Conservation (phyloP, 768 basidiomycete genomes). For the Filobasidium floriforme region DNA sequence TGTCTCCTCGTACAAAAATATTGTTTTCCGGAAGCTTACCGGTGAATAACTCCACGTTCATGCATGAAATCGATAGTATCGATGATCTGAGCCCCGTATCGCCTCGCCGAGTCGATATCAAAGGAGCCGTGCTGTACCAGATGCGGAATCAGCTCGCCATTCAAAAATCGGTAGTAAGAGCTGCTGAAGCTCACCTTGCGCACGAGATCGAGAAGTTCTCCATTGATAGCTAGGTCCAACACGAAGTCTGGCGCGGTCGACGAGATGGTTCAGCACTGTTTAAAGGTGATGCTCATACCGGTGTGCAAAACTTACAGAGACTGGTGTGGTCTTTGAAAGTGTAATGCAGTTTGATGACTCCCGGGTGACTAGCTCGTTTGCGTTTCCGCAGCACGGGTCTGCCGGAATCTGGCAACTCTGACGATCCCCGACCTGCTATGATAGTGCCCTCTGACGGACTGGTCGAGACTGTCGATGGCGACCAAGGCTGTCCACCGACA, state of each 20-base stretch:
- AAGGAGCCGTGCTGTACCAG: conserved; percentile 64
- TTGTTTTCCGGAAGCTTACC: conserved; percentile 40
- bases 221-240: conserved; percentile 48
- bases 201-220: conserved; percentile 47
- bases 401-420: not conserved
- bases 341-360: conserved; percentile 38
- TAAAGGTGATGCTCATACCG: not conserved
- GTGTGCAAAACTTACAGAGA: conserved; percentile 35
- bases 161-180: not conserved
- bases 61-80: conserved; percentile 90
- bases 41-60: conserved; percentile 77
- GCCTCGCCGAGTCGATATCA: conserved; percentile 63
- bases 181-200: conserved; percentile 35
- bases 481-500: not conserved
- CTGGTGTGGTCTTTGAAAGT: conserved; percentile 42
- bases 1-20: not conserved
- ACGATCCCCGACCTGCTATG: not conserved
- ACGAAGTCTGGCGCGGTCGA: conserved; percentile 45
- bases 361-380: conserved; percentile 31
- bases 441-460: not conserved
- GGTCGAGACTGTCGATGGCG: not conserved
- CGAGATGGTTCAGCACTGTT: not conserved
- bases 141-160: not conserved
- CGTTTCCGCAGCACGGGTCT: conserved; percentile 11
- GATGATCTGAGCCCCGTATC: conserved; percentile 82